Conservation (phyloP, 2,329 filamentous ascomycete genomes). For the Monosporascus cannonballus region DNA sequence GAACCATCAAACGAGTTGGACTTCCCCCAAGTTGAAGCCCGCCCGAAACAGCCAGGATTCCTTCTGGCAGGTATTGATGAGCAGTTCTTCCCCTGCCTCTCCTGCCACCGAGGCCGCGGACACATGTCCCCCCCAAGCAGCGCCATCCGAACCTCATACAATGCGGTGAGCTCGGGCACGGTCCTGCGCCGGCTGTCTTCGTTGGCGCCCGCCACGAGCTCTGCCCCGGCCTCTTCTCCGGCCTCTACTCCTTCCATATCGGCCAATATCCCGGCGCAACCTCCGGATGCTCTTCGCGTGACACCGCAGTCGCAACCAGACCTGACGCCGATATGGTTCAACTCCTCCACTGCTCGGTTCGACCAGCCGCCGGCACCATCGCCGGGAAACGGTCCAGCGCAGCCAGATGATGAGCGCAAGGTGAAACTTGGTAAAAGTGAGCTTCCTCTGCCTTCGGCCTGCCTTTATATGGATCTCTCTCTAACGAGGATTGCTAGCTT, state of each 20-base stretch:
- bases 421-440: slow-evolving; percentile 58
- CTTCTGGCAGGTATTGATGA: slow-evolving; percentile 20
- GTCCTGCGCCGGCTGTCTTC: slow-evolving; percentile 18
- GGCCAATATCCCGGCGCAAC: slow-evolving; percentile 4
- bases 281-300: slow-evolving; percentile 6
- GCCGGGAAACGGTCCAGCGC: slow-evolving; percentile 16
- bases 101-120: slow-evolving; percentile 20
- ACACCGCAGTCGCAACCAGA: slow-evolving; percentile 18
- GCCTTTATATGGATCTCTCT: neutral
- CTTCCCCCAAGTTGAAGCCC: too few species aligned
- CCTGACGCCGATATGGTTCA: slow-evolving; percentile 38
- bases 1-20: too few species aligned
- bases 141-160: slow-evolving; percentile 23
- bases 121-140: slow-evolving; percentile 29
- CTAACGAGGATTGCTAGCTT: slow-evolving; percentile 37
- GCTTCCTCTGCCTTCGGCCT: slow-evolving; percentile 14
- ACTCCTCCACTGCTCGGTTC: slow-evolving; percentile 28
- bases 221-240: slow-evolving; percentile 4
- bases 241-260: slow-evolving; percentile 9
- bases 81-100: slow-evolving; percentile 6
- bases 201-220: slow-evolving; percentile 3
- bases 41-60: too few species aligned
- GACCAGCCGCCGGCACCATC: slow-evolving; percentile 11
- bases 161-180: slow-evolving; percentile 21
- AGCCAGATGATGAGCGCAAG: slow-evolving; percentile 49